Conservation (phyloP, 768 basidiomycete genomes). For the Agrocybe praecox region DNA sequence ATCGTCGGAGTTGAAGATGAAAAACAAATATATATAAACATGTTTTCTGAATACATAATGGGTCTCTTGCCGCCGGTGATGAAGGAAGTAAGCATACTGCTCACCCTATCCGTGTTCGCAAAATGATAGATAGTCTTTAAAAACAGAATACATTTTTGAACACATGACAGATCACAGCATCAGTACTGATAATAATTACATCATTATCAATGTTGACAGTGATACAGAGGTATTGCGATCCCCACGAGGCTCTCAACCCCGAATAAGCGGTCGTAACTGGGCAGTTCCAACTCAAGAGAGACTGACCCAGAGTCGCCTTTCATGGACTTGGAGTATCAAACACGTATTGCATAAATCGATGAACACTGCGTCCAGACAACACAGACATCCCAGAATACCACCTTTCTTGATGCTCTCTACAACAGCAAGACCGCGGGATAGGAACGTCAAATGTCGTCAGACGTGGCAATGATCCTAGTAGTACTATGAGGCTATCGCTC, state of each 20-base stretch:
- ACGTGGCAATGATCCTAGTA: background rate
- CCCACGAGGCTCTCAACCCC: slow-evolving; percentile 14
- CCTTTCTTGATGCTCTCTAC: background rate
- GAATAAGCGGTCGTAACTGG: background rate
- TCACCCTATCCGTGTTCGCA: background rate
- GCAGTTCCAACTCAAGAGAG: background rate
- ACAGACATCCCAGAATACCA: too few relatives aligned
- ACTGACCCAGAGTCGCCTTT: background rate
- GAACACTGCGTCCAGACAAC: too few relatives aligned
- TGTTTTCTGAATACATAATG: background rate
- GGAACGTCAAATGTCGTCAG: background rate
- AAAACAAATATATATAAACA: background rate
- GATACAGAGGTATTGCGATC: background rate
- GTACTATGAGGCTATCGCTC: background rate
- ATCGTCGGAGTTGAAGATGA: background rate
- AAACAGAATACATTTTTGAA: background rate
- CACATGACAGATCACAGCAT: background rate
- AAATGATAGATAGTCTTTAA: background rate
- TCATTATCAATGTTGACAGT: background rate
- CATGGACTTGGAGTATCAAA: too few relatives aligned
- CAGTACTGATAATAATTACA: background rate
- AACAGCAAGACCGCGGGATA: background rate
- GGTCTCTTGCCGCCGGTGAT: background rate
- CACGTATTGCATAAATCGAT: too few relatives aligned
- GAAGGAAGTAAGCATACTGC: background rate